These are phyloP conservation scores for Lomentospora prolificans DNA, from an alignment of 2,329 filamentous ascomycete species.

Conservation along the genomic window DNA sequence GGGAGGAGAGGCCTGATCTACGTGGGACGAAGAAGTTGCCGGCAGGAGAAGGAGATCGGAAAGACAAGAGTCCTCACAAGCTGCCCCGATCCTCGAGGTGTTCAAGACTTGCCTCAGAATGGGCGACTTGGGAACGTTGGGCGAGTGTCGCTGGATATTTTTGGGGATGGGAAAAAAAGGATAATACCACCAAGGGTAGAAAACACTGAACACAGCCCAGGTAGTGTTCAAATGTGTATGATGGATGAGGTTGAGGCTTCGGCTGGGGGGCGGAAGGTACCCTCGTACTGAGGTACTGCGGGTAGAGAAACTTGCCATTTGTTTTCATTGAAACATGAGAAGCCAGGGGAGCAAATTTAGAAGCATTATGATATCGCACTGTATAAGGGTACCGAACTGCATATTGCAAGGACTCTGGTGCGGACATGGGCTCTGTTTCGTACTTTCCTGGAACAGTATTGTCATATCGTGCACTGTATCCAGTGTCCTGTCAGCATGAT, in stretches of 20 bases:
- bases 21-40: neutral
- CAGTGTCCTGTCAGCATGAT: neutral
- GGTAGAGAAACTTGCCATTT: too few species aligned
- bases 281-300: too few species aligned
- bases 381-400: neutral
- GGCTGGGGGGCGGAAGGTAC: neutral
- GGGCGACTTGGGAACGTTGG: neutral
- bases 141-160: conserved; percentile 1
- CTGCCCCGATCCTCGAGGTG: conserved; percentile 3
- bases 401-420: neutral
- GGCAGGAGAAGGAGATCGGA: neutral
- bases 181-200: conserved; percentile 3
- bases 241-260: conserved; percentile 2
- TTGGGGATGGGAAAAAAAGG: neutral
- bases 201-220: neutral
- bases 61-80: neutral
- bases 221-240: neutral
- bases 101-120: conserved; percentile 1
- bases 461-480: neutral
- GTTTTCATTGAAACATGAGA: neutral
- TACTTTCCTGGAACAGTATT: neutral
- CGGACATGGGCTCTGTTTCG: neutral
- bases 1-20: neutral
- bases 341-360: neutral
- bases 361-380: neutral